A percentile compares a stretch with the other conserved stretches of the same genome.
phyloP scores from a whole-genome alignment of 176 grass and related monocot genomes.

The Oryza coarctata region DNA sequence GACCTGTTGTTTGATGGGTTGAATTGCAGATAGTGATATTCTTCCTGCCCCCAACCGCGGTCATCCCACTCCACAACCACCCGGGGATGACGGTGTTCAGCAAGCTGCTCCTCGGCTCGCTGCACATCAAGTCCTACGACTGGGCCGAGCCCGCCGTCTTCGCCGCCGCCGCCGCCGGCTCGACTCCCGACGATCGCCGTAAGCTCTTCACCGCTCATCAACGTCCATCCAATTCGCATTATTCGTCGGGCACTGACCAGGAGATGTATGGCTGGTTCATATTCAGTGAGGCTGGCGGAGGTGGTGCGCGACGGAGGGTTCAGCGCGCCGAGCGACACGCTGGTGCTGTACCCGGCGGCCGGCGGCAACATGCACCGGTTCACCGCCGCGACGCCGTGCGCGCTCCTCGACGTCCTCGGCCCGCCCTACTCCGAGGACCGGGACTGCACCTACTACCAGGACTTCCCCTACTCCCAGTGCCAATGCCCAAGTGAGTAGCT shows the following conservation, averaged over 20 bases:
- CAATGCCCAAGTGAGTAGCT: not conserved
- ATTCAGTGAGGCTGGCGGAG: slow-evolving; percentile 13
- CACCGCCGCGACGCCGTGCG: slow-evolving; percentile 25
- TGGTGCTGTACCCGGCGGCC: slow-evolving; percentile 38
- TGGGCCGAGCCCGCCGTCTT: slow-evolving; percentile 27
- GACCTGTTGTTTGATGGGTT: too few relatives aligned
- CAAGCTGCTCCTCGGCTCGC: slow-evolving; percentile 67
- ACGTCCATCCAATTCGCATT: not conserved
- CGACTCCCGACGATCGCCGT: not conserved
- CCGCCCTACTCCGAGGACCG: slow-evolving; percentile 24
- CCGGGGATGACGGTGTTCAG: slow-evolving; percentile 90
- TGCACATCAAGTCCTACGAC: slow-evolving; percentile 76
- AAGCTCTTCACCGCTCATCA: not conserved
- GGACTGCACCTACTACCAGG: slow-evolving; percentile 48
- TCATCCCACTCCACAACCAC: slow-evolving; percentile 83
- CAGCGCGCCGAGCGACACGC: slow-evolving; percentile 20
- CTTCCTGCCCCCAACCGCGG: slow-evolving; percentile 49
- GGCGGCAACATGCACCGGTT: slow-evolving; percentile 47
- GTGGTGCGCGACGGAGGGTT: slow-evolving; percentile 25
- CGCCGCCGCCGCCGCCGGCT: too few relatives aligned
- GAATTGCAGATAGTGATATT: slow-evolving; percentile 62
- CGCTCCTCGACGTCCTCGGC: slow-evolving; percentile 33
- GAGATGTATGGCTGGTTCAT: too few relatives aligned
- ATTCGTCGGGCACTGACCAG: not conserved
- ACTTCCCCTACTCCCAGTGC: not conserved